Evolutionary conservation across 2,329 filamentous ascomycete genomes (phyloP).

Genomic region (Aureobasidium sp.): DNA sequence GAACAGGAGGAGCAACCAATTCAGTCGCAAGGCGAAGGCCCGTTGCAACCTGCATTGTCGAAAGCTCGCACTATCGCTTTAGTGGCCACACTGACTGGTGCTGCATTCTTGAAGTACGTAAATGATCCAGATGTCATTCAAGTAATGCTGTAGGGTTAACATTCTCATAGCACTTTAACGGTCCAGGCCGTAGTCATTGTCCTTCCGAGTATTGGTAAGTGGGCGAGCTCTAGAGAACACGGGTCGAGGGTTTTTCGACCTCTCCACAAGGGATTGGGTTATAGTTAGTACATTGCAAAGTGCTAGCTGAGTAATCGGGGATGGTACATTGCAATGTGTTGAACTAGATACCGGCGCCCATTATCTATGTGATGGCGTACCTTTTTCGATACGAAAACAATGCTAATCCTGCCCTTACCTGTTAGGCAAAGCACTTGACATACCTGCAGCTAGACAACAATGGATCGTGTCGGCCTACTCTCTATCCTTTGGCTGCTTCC

Average conservation of each 20-base stretch:
- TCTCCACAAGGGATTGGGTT: too few species aligned
- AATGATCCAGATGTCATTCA: not conserved
- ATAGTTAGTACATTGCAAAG: too few species aligned
- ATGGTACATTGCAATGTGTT: too few species aligned
- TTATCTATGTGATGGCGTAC: too few species aligned
- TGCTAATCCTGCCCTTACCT: too few species aligned
- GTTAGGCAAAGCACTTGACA: constrained; percentile 22
- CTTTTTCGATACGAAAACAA: too few species aligned
- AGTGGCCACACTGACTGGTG: constrained; percentile 26
- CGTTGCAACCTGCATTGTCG: constrained; percentile 16
- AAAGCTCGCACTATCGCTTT: constrained; percentile 25
- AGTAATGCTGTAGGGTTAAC: not conserved
- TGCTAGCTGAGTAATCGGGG: too few species aligned
- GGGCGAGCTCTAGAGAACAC: too few species aligned
- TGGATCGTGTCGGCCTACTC: constrained; percentile 62
- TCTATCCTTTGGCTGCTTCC: constrained; percentile 60
- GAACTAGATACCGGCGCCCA: too few species aligned
- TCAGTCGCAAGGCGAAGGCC: not conserved
- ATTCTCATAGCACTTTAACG: constrained; percentile 21
- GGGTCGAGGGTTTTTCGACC: too few species aligned
- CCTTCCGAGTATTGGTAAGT: constrained; percentile 25
- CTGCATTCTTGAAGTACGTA: constrained; percentile 15
- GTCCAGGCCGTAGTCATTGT: constrained; percentile 30
- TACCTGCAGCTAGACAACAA: constrained; percentile 30
- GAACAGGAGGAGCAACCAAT: not conserved